Evolutionary conservation across 2,329 filamentous ascomycete species (phyloP), one percentile per base, ranked within the genome.

Genomic region (Bertia moriformis): DNA sequence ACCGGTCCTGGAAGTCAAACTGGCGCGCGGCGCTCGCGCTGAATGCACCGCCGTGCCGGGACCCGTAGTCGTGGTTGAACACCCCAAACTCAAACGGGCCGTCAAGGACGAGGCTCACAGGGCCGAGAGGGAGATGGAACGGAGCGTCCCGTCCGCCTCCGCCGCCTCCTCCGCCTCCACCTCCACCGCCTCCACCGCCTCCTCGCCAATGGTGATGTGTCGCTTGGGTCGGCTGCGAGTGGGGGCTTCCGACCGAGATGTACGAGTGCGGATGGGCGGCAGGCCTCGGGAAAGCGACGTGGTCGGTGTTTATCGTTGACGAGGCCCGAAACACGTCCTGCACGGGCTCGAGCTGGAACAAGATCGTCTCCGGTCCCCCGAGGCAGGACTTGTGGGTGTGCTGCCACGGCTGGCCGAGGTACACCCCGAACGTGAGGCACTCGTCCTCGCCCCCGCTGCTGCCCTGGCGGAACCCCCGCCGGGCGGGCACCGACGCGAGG

Each of bases 81-180:
- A 83, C 73, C 27, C 73, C 82, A 49, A 74, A 86, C 51, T 86
- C 81, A 43, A 87, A 78, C n/a, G 73, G 77, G 38, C 77, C 75
- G 47, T 86, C 78, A 3, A 86, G 63, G 15, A 75, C 60, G 13
- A 87, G 60, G 0, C 78, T 83, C 1, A 86, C 74, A 0, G 79
- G 65, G 0, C 80, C 79, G 0, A 83, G 66, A 10, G 22, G 22
- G 17, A 58, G 45, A 40, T 46, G 45, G n/a, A n/a, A n/a, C n/a
- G n/a, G n/a, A n/a, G n/a, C n/a, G n/a, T 13, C 42, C 38, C 10
- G 40, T 40, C 18, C 39, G 38, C 14, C 41, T 14, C 39, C 14
- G 29, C 4, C 5, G 14, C 4, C 7, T 15, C 17, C 40, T 39
- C 4, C 39, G 32, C 14, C 42, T 41, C 17, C 39, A n/a, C n/a